Conservation (phyloP, 768 basidiomycete species). For the Lactifluus subvellereus region DNA sequence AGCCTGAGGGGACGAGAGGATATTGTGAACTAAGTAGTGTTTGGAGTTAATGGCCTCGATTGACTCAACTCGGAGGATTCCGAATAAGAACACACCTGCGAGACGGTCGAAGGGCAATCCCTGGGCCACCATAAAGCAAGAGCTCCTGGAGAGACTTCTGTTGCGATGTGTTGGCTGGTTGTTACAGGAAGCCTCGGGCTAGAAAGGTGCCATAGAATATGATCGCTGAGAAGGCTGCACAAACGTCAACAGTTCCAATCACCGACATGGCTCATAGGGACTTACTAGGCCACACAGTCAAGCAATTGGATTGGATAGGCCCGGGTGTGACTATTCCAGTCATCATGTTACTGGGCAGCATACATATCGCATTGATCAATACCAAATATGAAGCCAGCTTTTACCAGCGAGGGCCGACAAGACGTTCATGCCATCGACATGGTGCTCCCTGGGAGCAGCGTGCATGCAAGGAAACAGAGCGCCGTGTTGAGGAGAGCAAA, state of each 20-base stretch:
- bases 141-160: conserved; percentile 11
- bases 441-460: conserved; percentile 11
- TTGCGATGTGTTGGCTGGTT: conserved; percentile 17
- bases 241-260: background rate
- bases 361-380: conserved; percentile 19
- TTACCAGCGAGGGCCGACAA: conserved; percentile 22
- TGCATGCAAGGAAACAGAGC: conserved; percentile 17
- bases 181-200: conserved; percentile 18
- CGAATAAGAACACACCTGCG: conserved; percentile 23
- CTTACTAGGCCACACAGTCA: conserved; percentile 21
- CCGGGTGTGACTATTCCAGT: conserved; percentile 18
- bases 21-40: conserved; percentile 12
- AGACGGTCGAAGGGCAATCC: conserved; percentile 21
- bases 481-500: conserved; percentile 19
- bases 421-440: conserved; percentile 13
- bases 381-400: conserved; percentile 21
- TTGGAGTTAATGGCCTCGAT: background rate
- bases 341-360: conserved; percentile 22
- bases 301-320: conserved; percentile 8
- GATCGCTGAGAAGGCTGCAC: conserved; percentile 9
- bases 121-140: conserved; percentile 22
- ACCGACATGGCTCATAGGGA: background rate
- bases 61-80: conserved; percentile 9
- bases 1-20: conserved; percentile 20
- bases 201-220: conserved; percentile 20